phyloP scores from a whole-genome alignment of 1,284 basidiomycete genomes.

The Phellopilus nigrolimitatus region DNA sequence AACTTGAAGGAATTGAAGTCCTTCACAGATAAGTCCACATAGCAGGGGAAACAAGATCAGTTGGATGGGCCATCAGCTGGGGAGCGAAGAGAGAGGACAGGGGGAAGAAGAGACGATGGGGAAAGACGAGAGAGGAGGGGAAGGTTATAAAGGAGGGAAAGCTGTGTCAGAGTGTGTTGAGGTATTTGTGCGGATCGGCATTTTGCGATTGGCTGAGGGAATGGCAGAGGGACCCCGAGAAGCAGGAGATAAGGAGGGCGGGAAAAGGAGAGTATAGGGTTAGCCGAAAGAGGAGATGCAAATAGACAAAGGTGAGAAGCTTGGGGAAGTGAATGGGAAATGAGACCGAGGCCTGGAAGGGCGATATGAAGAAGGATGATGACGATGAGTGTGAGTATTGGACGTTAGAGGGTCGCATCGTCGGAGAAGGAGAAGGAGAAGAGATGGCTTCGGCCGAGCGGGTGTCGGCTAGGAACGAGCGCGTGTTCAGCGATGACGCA shows the following conservation, averaged over 20 bases:
- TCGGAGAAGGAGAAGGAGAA: not conserved
- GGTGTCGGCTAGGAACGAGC: not conserved
- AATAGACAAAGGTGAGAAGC: not conserved
- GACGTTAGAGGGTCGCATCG: slow-evolving; percentile 1
- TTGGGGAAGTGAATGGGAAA: not conserved
- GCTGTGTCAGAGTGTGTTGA: slow-evolving; percentile 19
- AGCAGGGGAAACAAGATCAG: too few species aligned
- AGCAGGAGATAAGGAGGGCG: not conserved
- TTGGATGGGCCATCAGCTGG: not conserved
- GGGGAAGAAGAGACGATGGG: not conserved
- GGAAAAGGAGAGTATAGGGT: slow-evolving; percentile 18
- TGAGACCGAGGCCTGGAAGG: not conserved
- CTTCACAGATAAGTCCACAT: too few species aligned
- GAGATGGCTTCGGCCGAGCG: not conserved
- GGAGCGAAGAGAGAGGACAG: not conserved
- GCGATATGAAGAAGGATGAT: slow-evolving; percentile 1
- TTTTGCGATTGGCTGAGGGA: slow-evolving; percentile 22
- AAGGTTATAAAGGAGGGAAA: not conserved
- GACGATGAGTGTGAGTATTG: slow-evolving; percentile 16
- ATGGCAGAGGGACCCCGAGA: slow-evolving; percentile 11
- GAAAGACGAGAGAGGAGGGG: not conserved
- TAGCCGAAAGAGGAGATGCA: slow-evolving; percentile 13
- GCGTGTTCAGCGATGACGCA: not conserved
- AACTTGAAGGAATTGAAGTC: too few species aligned
- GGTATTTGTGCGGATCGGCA: slow-evolving; percentile 25